Conservation (phyloP, 768 basidiomycete species). For the Naganishia onofrii region DNA sequence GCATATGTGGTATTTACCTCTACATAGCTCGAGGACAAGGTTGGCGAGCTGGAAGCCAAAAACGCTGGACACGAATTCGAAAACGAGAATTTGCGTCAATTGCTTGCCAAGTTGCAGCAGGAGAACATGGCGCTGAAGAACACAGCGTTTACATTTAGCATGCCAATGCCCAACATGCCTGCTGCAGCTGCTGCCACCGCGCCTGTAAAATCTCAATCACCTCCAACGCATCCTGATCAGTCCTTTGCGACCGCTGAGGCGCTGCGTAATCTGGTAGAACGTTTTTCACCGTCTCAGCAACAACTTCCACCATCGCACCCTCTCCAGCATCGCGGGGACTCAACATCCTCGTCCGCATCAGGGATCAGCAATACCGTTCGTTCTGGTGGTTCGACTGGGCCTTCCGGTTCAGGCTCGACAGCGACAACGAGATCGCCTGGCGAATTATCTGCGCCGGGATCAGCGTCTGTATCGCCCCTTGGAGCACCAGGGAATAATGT, state of each 20-base stretch:
- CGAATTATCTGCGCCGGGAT: conserved; percentile 2
- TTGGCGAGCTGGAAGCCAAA: conserved; percentile 79
- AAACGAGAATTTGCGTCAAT: conserved; percentile 84
- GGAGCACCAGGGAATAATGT: background rate
- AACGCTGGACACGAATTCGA: conserved; percentile 69
- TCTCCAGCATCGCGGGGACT: conserved; percentile 16
- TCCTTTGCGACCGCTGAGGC: no score
- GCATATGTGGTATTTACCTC: background rate
- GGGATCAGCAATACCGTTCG: conserved; percentile 17
- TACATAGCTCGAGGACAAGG: conserved; percentile 79
- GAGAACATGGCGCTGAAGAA: conserved; percentile 83
- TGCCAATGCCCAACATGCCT: conserved; percentile 57
- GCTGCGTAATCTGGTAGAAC: background rate
- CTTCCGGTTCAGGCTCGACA: background rate
- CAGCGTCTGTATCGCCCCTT: background rate
- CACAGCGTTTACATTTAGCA: conserved; percentile 75
- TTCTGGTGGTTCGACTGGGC: background rate
- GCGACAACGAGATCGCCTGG: conserved; percentile 1
- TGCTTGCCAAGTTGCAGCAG: conserved; percentile 75
- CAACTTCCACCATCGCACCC: background rate
- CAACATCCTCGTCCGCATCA: conserved; percentile 20
- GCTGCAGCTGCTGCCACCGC: background rate
- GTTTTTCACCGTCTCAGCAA: background rate
- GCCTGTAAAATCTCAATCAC: conserved; percentile 8
- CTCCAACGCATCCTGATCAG: background rate